These are phyloP conservation scores for Salix udensis DNA, from an alignment of 345 rosid species.

Conservation along the genomic window DNA sequence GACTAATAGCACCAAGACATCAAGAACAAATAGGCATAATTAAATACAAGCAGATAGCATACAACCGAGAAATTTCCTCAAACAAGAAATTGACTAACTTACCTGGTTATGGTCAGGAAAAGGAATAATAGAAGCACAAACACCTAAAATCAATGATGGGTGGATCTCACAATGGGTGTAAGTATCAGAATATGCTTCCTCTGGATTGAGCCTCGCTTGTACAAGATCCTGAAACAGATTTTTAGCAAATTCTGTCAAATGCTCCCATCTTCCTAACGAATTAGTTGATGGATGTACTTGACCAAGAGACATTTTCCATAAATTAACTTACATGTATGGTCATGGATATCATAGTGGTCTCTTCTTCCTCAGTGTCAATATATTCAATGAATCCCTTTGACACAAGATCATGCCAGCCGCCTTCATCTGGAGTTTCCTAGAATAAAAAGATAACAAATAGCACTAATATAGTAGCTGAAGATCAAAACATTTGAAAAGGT, in stretches of 20 bases:
- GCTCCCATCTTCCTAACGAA: not conserved
- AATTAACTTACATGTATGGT: slow-evolving; percentile 75
- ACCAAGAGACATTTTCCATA: not conserved
- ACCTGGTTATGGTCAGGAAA: slow-evolving; percentile 99
- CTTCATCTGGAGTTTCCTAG: slow-evolving; percentile 82
- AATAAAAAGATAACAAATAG: not conserved
- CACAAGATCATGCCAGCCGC: slow-evolving; percentile 94
- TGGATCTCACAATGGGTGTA: slow-evolving; percentile 99
- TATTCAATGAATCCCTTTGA: slow-evolving; percentile 86
- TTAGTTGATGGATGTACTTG: not conserved
- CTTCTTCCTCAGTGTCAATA: slow-evolving; percentile 97
- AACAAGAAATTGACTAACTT: slow-evolving; percentile 12
- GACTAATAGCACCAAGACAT: slow-evolving; percentile 45
- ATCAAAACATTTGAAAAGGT: not conserved
- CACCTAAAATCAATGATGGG: slow-evolving; percentile 93
- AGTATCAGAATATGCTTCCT: slow-evolving; percentile 77
- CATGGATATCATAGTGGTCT: slow-evolving; percentile 99
- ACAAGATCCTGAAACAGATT: slow-evolving; percentile 68
- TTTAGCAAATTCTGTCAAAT: slow-evolving; percentile 6
- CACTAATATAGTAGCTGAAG: not conserved
- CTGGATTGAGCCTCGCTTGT: slow-evolving; percentile 69
- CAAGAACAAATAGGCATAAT: slow-evolving; percentile 17
- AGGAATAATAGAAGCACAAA: slow-evolving; percentile 97
- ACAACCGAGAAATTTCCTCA: not conserved
- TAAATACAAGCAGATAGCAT: not conserved